These are phyloP conservation scores for Inga leiocalycina DNA, from an alignment of 306 rosid genomes.

Conservation along the genomic window DNA sequence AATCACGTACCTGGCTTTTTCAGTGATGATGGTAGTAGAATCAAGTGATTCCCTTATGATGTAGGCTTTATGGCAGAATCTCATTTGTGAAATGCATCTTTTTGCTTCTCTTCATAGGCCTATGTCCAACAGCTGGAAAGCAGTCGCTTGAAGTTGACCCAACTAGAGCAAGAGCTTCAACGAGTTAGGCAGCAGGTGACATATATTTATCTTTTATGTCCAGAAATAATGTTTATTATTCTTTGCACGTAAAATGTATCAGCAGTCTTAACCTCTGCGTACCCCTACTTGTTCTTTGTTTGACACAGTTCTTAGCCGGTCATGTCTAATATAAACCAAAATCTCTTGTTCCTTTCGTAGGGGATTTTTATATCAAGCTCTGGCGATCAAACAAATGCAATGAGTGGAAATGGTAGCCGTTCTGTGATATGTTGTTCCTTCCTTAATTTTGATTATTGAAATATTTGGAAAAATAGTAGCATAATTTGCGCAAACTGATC, in stretches of 20 bases:
- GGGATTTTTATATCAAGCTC: slow-evolving; percentile 93
- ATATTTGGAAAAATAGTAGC: slow-evolving; percentile 16
- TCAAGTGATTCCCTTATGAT: slow-evolving; percentile 19
- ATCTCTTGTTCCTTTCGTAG: slow-evolving; percentile 44
- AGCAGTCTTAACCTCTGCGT: not conserved
- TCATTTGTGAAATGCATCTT: slow-evolving; percentile 20
- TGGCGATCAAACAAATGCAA: slow-evolving; percentile 84
- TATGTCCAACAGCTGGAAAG: slow-evolving; percentile 96
- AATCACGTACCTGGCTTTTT: not conserved
- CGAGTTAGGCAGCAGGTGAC: slow-evolving; percentile 95
- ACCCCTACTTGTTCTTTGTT: slow-evolving; percentile 9
- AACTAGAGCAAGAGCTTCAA: slow-evolving; percentile 98
- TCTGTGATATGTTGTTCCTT: slow-evolving; percentile 29
- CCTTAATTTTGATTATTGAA: slow-evolving; percentile 27
- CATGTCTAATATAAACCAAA: slow-evolving; percentile 23
- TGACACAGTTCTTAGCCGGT: slow-evolving; percentile 1
- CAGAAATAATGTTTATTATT: not conserved
- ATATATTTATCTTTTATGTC: slow-evolving; percentile 7
- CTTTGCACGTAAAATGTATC: slow-evolving; percentile 2
- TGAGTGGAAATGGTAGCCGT: slow-evolving; percentile 91
- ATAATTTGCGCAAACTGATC: slow-evolving; percentile 26
- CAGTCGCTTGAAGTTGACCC: slow-evolving; percentile 94
- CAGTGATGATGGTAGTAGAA: not conserved
- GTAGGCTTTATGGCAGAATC: slow-evolving; percentile 10
- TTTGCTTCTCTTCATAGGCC: slow-evolving; percentile 54